Evolutionary conservation across 1,284 basidiomycete species (phyloP).

Genomic region (Tilletia setariae): DNA sequence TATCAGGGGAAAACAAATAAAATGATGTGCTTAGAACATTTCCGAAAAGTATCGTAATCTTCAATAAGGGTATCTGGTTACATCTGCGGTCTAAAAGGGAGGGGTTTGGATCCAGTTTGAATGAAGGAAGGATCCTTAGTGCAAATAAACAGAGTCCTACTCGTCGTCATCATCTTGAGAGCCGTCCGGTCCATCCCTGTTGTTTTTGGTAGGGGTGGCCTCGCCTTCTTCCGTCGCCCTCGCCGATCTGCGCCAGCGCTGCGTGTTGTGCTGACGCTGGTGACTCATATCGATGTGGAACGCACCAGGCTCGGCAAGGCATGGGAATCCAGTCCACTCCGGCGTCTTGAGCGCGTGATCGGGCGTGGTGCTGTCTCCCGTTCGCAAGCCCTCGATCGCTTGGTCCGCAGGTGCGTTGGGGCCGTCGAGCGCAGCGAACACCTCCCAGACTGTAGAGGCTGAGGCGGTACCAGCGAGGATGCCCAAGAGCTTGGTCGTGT

Average conservation of each 20-base stretch:
- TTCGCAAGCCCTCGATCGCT: slow-evolving; percentile 25
- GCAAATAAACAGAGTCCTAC: too few species aligned
- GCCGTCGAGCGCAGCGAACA: slow-evolving; percentile 35
- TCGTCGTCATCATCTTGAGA: background rate
- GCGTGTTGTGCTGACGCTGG: background rate
- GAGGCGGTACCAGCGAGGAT: slow-evolving; percentile 27
- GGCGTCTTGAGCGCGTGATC: slow-evolving; percentile 15
- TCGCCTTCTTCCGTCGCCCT: slow-evolving; percentile 5
- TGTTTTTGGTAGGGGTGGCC: background rate
- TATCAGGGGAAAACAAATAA: background rate
- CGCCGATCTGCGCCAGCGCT: background rate
- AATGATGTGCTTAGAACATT: background rate
- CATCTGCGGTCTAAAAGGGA: too few species aligned
- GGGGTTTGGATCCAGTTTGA: too few species aligned
- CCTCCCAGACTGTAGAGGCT: slow-evolving; percentile 34
- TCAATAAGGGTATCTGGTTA: too few species aligned
- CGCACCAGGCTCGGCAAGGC: slow-evolving; percentile 2
- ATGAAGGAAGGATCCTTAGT: too few species aligned
- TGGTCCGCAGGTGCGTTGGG: slow-evolving; percentile 28
- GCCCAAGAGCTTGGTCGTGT: slow-evolving; percentile 28
- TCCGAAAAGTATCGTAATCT: too few species aligned
- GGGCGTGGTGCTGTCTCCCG: slow-evolving; percentile 3
- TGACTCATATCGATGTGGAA: slow-evolving; percentile 14
- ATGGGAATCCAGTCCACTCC: slow-evolving; percentile 11
- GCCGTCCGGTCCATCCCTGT: background rate